Conservation (phyloP, 2,329 filamentous ascomycete species). For the Leptoxyphium fumago region DNA sequence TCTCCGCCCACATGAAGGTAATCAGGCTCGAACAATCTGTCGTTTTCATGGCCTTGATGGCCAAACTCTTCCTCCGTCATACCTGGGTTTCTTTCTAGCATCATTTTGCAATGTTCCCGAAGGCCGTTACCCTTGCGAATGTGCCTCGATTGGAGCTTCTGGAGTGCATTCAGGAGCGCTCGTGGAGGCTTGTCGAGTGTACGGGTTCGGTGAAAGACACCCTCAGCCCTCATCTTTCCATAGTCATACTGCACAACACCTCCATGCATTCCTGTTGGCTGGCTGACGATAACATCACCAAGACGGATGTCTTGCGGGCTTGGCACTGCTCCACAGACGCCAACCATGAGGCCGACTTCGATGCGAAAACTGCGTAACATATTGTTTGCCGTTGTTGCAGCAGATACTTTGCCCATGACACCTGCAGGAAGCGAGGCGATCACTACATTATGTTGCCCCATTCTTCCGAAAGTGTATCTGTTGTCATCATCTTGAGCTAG, state of each 20-base stretch:
- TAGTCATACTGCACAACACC: slow-evolving; percentile 16
- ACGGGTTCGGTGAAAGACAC: slow-evolving; percentile 3
- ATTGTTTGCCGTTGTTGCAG: slow-evolving; percentile 8
- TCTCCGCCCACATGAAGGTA: slow-evolving; percentile 2
- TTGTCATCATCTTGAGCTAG: slow-evolving; percentile 7
- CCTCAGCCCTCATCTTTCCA: slow-evolving; percentile 5
- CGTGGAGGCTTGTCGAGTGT: slow-evolving; percentile 3
- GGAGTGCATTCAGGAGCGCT: slow-evolving; percentile 4
- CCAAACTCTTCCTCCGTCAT: slow-evolving; percentile 2
- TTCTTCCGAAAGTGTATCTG: slow-evolving; percentile 10
- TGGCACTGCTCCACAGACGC: slow-evolving; percentile 12
- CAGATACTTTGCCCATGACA: slow-evolving; percentile 7
- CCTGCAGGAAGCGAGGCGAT: slow-evolving; percentile 12
- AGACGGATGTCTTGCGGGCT: slow-evolving; percentile 8
- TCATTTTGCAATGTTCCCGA: slow-evolving; percentile 1
- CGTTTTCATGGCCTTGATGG: neutral
- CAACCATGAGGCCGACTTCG: slow-evolving; percentile 10
- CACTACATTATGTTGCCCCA: slow-evolving; percentile 14
- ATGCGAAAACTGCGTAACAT: slow-evolving; percentile 10
- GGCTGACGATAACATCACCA: slow-evolving; percentile 13
- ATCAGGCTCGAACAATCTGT: slow-evolving; percentile 1
- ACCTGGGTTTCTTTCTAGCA: neutral
- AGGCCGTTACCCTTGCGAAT: neutral
- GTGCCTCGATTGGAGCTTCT: slow-evolving; percentile 3
- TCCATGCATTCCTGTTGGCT: slow-evolving; percentile 6